phyloP scores from a whole-genome alignment of 345 rosid species.

The Acer yangbiense region DNA sequence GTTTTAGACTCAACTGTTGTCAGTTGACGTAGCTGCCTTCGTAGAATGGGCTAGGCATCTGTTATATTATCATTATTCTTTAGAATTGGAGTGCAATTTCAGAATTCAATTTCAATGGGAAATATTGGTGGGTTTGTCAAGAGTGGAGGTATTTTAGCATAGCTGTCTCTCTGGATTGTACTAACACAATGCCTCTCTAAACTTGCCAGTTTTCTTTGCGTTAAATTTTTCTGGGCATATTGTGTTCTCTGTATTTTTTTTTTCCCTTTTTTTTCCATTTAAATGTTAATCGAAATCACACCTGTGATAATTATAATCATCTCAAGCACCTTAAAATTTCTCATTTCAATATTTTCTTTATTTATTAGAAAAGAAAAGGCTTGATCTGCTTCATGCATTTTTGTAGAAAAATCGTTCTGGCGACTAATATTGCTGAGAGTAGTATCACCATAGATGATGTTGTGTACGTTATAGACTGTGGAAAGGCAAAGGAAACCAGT shows the following conservation, averaged over 20 bases:
- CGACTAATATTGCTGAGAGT: conserved; percentile 98
- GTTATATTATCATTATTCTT: not conserved
- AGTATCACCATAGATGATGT: conserved; percentile 97
- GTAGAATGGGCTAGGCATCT: not conserved
- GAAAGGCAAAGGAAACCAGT: conserved; percentile 97
- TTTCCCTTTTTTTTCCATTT: not conserved
- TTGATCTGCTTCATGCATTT: conserved; percentile 7
- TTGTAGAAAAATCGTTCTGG: conserved; percentile 88
- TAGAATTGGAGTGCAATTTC: not conserved
- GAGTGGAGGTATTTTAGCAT: not conserved
- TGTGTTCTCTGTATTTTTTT: not conserved
- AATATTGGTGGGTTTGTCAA: not conserved
- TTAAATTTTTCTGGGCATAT: not conserved
- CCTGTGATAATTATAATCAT: not conserved
- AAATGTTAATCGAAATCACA: not conserved
- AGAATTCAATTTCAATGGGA: not conserved
- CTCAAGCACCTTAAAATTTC: not conserved
- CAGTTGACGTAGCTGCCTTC: not conserved
- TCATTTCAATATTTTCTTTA: not conserved
- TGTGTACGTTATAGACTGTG: conserved; percentile 94
- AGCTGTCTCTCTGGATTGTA: not conserved
- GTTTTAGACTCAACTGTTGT: not conserved
- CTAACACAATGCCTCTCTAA: not conserved
- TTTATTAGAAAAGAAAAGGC: not conserved
- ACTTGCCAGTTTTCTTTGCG: not conserved